phyloP scores from a whole-genome alignment of 495 filamentous ascomycete genomes.

The Hypoxylon trugodes region DNA sequence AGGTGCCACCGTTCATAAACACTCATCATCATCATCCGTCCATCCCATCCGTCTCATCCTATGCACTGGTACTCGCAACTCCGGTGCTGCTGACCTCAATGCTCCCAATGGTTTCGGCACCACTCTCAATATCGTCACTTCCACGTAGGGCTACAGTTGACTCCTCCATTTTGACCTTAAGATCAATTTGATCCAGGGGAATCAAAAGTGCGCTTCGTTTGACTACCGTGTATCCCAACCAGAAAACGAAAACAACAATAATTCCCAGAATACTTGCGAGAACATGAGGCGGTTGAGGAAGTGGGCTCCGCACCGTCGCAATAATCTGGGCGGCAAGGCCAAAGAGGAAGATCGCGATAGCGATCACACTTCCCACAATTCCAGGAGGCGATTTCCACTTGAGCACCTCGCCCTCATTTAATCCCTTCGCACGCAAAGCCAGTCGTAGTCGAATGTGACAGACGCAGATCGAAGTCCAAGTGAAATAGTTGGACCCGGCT shows the following conservation, averaged over 20 bases:
- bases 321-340: slow-evolving; percentile 38
- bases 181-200: slow-evolving; percentile 34
- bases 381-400: slow-evolving; percentile 37
- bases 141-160: not conserved
- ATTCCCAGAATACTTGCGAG: slow-evolving; percentile 36
- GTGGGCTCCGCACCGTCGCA: slow-evolving; percentile 26
- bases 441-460: slow-evolving; percentile 72
- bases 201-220: slow-evolving; percentile 18
- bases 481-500: slow-evolving; percentile 69
- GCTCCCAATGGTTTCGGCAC: not conserved
- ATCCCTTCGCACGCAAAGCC: slow-evolving; percentile 43
- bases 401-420: slow-evolving; percentile 15
- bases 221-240: slow-evolving; percentile 34
- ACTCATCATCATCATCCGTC: not conserved
- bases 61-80: not conserved
- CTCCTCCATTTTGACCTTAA: slow-evolving; percentile 13
- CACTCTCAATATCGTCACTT: slow-evolving; percentile 19
- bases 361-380: slow-evolving; percentile 26
- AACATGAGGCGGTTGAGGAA: slow-evolving; percentile 22
- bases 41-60: no score
- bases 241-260: slow-evolving; percentile 27
- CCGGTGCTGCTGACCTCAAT: not conserved
- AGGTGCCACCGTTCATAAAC: not conserved
- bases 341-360: slow-evolving; percentile 32
- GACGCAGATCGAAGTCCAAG: slow-evolving; percentile 70